Evolutionary conservation across 257 asterid species (phyloP).

Genomic region (Nicotiana attenuata): DNA sequence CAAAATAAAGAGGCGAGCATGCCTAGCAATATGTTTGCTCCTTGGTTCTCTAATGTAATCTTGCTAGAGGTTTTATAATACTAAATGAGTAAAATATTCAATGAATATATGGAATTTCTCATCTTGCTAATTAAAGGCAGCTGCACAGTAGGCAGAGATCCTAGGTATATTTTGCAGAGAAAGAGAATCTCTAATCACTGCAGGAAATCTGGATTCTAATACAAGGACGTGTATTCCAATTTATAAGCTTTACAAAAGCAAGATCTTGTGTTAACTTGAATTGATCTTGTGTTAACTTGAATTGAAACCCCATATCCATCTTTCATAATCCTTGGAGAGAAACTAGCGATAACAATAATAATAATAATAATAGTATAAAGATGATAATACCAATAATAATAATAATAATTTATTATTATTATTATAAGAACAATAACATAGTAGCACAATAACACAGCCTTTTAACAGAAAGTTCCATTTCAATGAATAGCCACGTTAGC

Average conservation of each 20-base stretch:
- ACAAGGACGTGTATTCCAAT: neutral
- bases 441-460: neutral
- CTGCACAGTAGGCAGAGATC: neutral
- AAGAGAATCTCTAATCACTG: neutral
- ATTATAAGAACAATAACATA: neutral
- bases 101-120: neutral
- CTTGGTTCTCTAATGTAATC: neutral
- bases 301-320: neutral
- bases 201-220: conserved; percentile 3
- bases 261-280: neutral
- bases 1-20: neutral
- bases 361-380: too few species aligned
- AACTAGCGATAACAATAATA: neutral
- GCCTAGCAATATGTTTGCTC: neutral
- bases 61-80: neutral
- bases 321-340: neutral
- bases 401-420: neutral
- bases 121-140: conserved; percentile 2
- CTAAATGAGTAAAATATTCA: neutral
- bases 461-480: neutral
- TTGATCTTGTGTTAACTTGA: neutral
- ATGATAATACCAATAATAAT: neutral
- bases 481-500: conserved; percentile 2
- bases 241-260: neutral
- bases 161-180: neutral